These are phyloP conservation scores for Bruguiera parviflora DNA, from an alignment of 345 rosid species.

Conservation along the genomic window DNA sequence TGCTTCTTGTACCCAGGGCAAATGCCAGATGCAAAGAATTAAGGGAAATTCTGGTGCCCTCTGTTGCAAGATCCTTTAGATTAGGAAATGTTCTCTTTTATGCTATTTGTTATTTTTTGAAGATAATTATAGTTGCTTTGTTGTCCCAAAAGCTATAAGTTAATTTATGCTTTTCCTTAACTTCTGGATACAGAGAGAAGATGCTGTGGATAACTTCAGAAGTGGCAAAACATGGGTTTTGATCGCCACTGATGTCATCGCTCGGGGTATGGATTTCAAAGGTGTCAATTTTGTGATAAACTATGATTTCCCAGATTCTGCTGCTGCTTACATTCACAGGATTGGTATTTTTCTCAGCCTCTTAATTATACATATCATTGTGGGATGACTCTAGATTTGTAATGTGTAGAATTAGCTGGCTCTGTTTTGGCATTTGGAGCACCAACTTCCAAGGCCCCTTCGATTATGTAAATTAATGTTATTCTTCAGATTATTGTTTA, in stretches of 20 bases:
- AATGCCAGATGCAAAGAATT: not conserved
- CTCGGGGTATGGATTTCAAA: slow-evolving; percentile 98
- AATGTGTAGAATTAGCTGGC: too few relatives aligned
- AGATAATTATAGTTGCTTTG: not conserved
- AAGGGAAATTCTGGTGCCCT: not conserved
- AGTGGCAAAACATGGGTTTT: slow-evolving; percentile 87
- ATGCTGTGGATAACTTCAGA: slow-evolving; percentile 76
- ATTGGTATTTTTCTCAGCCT: slow-evolving; percentile 53
- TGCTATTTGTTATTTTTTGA: not conserved
- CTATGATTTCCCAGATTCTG: slow-evolving; percentile 90
- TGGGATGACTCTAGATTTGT: too few relatives aligned
- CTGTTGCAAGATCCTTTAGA: not conserved
- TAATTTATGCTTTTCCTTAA: slow-evolving; percentile 6
- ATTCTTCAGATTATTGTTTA: too few relatives aligned
- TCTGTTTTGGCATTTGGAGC: not conserved
- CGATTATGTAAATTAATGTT: too few relatives aligned
- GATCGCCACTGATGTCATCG: slow-evolving; percentile 92
- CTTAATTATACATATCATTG: not conserved
- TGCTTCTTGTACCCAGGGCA: not conserved
- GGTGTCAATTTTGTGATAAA: slow-evolving; percentile 89
- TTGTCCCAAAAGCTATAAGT: not conserved
- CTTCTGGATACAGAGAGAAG: slow-evolving; percentile 57
- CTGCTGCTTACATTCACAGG: slow-evolving; percentile 88
- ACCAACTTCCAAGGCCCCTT: too few relatives aligned
- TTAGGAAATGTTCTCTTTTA: not conserved